Evolutionary conservation across 2,329 filamentous ascomycete genomes (phyloP).

Genomic region (Epichloe bromicola): DNA sequence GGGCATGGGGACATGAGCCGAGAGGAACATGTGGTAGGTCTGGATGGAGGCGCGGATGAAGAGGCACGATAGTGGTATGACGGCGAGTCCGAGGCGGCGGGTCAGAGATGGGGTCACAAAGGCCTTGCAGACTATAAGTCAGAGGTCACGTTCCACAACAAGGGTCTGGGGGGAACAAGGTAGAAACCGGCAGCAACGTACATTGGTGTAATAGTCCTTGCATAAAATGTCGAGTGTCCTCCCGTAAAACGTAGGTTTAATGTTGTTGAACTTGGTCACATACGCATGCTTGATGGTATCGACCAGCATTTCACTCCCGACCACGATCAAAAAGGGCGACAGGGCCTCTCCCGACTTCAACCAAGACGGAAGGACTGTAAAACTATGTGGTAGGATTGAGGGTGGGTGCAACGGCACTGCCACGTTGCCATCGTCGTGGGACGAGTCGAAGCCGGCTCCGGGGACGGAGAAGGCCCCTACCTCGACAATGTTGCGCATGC

Average conservation of each 20-base stretch:
- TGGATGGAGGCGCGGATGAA: constrained; percentile 92
- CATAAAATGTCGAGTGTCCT: constrained; percentile 86
- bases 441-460: constrained; percentile 36
- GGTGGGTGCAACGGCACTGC: constrained; percentile 49
- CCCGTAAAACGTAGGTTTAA: constrained; percentile 78
- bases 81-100: constrained; percentile 75
- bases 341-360: constrained; percentile 68
- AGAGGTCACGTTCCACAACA: neutral
- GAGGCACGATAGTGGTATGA: constrained; percentile 84
- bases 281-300: constrained; percentile 97
- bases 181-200: constrained; percentile 25
- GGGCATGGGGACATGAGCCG: constrained; percentile 69
- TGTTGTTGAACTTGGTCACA: constrained; percentile 97
- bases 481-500: constrained; percentile 89
- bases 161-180: neutral
- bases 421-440: constrained; percentile 35
- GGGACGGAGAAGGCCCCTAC: constrained; percentile 68
- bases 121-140: constrained; percentile 37
- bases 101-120: constrained; percentile 86
- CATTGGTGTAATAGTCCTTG: constrained; percentile 96
- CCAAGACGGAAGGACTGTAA: constrained; percentile 78
- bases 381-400: constrained; percentile 77
- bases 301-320: constrained; percentile 92
- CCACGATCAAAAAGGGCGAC: constrained; percentile 83
- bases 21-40: constrained; percentile 96